Percentiles rank a stretch among this genome's conserved stretches.
These are phyloP conservation scores for Neurospora terricola DNA, from an alignment of 495 filamentous ascomycete genomes.

Conservation along the genomic window DNA sequence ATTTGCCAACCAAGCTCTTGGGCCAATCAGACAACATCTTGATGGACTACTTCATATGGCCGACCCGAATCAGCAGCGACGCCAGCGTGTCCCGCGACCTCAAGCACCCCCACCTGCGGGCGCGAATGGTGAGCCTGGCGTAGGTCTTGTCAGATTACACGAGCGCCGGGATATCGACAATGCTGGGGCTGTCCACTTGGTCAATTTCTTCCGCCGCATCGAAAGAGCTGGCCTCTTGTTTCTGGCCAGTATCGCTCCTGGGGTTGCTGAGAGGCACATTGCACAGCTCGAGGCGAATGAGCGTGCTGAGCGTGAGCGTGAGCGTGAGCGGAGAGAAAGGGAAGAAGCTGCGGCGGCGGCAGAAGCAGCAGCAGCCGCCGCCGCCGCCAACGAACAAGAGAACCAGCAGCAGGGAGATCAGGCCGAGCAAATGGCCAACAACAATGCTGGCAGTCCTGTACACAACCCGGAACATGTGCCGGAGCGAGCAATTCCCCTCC, in stretches of 20 bases:
- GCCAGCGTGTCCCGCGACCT: not conserved
- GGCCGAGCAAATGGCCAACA: not conserved
- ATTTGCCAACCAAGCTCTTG: constrained; percentile 45
- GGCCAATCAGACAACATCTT: constrained; percentile 58
- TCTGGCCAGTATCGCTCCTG: constrained; percentile 74
- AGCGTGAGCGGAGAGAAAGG: constrained; percentile 30
- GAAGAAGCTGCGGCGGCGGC: constrained; percentile 34
- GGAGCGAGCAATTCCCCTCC: not conserved
- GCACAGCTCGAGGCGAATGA: constrained; percentile 55
- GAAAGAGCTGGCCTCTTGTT: constrained; percentile 77
- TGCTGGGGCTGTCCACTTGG: not conserved
- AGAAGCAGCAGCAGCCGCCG: constrained; percentile 9
- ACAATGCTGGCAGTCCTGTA: not conserved
- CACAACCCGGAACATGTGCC: not conserved
- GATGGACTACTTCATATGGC: constrained; percentile 57
- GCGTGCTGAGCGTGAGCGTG: constrained; percentile 21
- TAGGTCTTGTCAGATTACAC: constrained; percentile 2
- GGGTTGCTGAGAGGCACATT: constrained; percentile 76
- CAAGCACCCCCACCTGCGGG: not conserved
- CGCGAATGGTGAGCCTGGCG: constrained; percentile 1
- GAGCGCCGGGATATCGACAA: not conserved
- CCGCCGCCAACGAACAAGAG: not conserved
- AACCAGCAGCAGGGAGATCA: not conserved
- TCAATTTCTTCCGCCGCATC: constrained; percentile 37
- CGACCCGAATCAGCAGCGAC: constrained; percentile 18